Base-by-base conservation (phyloP, 495 filamentous ascomycete genomes). In the Penicillium canescens region DNA sequence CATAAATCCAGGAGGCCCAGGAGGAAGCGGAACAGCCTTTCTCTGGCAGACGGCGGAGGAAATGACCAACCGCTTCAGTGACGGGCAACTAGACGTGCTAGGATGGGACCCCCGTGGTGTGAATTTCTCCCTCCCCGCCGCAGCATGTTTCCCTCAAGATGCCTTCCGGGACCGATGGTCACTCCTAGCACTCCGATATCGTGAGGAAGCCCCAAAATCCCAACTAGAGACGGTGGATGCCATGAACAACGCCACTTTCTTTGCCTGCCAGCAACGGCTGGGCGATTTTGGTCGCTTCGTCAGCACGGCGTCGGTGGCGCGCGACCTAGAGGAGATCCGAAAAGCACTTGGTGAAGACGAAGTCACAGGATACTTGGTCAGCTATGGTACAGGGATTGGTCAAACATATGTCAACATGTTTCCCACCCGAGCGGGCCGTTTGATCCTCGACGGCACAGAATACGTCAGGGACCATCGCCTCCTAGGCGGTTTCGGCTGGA, bases 371-470 rank as follows among this genome's bases (percentile, higher is more conserved):
- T 61, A 61, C 20, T 51, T 61, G 7, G 44, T 61, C 35, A 61
- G 58, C 24, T 61, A 61, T 46, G 58, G 58, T 2, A 61, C 58
- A 3, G 58, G 53, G 0, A 61, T 61, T 35, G 58, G 34, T 4
- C 58, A 61, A 37, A 61, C 58, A 21, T 57, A 56, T 54, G 58
- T 46, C 18, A 61, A 54, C 21, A 61, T 61, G 58, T 61, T 61
- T 38, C 58, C 58, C 3, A n/a, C 45, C 20, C 43, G 50, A 37
- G 49, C 36, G 3, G 58, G 58, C 39, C 58, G 58, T 11, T 21
- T 61, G 35, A 57, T 61, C 21, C 58, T 61, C 11, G 58, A 61
- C 39, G 58, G 57, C 1, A 61, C 46, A 14, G 50, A 57, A 36
- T 61, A 61, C 39, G 59, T 61, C 41, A 48, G n/a, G 8, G 59